Conservation (phyloP, 2,329 filamentous ascomycete species). For the Fusarium equiseti region DNA sequence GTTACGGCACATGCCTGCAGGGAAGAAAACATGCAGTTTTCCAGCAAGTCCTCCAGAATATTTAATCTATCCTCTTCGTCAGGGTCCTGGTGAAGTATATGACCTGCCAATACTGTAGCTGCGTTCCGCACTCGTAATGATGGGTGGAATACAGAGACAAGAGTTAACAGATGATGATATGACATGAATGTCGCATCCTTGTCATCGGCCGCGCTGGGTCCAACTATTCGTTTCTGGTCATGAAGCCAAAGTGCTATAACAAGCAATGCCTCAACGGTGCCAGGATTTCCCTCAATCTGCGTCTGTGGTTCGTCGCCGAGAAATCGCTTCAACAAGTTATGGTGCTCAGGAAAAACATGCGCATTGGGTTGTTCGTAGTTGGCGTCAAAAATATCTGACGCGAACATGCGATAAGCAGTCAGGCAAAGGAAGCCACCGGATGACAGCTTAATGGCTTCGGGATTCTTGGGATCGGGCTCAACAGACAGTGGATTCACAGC, state of each 20-base stretch:
- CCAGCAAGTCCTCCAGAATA: conserved; percentile 73
- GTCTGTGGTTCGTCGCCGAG: conserved; percentile 63
- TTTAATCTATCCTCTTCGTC: conserved; percentile 68
- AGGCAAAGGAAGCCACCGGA: conserved; percentile 70
- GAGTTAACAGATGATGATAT: conserved; percentile 70
- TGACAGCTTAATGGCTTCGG: conserved; percentile 68
- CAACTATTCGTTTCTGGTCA: conserved; percentile 59
- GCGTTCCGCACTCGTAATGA: conserved; percentile 66
- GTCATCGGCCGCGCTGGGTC: conserved; percentile 48
- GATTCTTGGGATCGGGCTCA: conserved; percentile 60
- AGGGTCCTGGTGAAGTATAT: conserved; percentile 69
- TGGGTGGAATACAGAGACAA: conserved; percentile 69
- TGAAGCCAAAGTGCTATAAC: conserved; percentile 71
- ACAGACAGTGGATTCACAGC: conserved; percentile 60
- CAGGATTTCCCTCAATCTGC: conserved; percentile 63
- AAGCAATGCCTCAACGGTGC: conserved; percentile 70
- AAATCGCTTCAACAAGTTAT: conserved; percentile 65
- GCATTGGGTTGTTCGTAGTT: conserved; percentile 65
- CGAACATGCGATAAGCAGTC: conserved; percentile 72
- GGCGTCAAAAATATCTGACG: conserved; percentile 70
- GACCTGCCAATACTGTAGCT: conserved; percentile 65
- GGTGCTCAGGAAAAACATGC: conserved; percentile 71
- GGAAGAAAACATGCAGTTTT: conserved; percentile 73
- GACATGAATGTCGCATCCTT: conserved; percentile 65
- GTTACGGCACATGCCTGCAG: conserved; percentile 72